Base-by-base conservation (phyloP, 495 filamentous ascomycete genomes). In the Xylaria cubensis region DNA sequence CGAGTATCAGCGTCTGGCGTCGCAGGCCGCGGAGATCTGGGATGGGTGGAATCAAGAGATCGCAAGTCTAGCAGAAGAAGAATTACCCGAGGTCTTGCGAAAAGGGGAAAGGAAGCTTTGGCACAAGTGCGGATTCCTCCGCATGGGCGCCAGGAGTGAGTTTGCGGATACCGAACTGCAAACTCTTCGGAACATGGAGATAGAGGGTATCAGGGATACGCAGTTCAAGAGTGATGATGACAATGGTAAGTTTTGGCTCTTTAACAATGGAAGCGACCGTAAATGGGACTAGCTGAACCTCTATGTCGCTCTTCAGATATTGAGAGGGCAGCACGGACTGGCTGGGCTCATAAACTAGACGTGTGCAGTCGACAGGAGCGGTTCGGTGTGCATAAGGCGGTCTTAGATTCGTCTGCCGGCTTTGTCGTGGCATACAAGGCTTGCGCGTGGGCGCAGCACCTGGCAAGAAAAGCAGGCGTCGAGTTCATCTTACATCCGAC, bases 41-140 rank as follows among this genome's bases (percentile, higher is more conserved):
- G 74, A 81, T 13, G 66, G 59, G 29, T 87, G 85, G 84, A 86
- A 87, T 64, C 72, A 42, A 5, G 76, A 82, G 32, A 69, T 86
- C 2, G 56, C 63, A 0, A 24, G 19, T 8, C 64, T 66, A 7
- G 72, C 26, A 0, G 71, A 74, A 5, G 71, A 75, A 17, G 74
- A 74, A 1, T 29, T 82, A 0, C 83, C 84, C 2, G 69, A 76
- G 13, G 76, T 80, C 0, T 72, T 86, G 48, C 80, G 61, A 19
- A 67, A 48, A 8, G 73, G 42, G 0, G 42, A 71, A 0, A 79
- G 81, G 42, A 72, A 75, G 56, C 68, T 86, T 12, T 84, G 74
- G 73, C 72, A 81, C 66, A 81, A 82, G n/a, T 53, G 42, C 4
- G 77, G 77, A 3, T 50, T 80, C 72, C 75, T 84, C 74, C 39